Conservation (phyloP, 2,329 filamentous ascomycete genomes). For the Ustulina deusta region DNA sequence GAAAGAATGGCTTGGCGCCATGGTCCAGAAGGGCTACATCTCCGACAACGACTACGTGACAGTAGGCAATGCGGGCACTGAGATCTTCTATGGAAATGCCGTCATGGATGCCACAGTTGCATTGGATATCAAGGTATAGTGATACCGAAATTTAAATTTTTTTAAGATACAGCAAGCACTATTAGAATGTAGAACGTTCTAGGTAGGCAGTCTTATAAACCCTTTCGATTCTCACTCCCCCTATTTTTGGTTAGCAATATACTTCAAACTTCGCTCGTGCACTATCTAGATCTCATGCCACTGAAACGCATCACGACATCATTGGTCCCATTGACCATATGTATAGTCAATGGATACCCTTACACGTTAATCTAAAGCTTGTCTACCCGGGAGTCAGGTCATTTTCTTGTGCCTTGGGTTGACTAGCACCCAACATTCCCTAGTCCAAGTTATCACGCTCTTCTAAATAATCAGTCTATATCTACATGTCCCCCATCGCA, state of each 20-base stretch:
- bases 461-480: too few relatives aligned
- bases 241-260: conserved; percentile 10
- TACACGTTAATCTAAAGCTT: not conserved
- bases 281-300: not conserved
- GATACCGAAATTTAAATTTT: not conserved
- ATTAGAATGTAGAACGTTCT: conserved; percentile 7
- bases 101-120: conserved; percentile 33
- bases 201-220: conserved; percentile 14
- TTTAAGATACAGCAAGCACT: not conserved
- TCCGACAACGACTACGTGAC: conserved; percentile 39
- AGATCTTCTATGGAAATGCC: conserved; percentile 43
- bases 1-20: conserved; percentile 42
- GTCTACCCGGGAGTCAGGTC: not conserved
- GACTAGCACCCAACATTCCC: not conserved
- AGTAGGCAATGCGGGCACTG: conserved; percentile 42
- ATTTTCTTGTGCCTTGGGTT: not conserved
- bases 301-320: not conserved
- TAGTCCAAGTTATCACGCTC: too few relatives aligned
- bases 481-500: too few relatives aligned
- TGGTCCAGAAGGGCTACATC: conserved; percentile 41
- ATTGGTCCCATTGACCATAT: not conserved
- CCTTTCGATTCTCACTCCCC: conserved; percentile 15
- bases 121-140: conserved; percentile 35
- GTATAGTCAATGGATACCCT: not conserved
- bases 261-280: not conserved